Conservation (phyloP, 202 grass and related monocot species). For the Zizania palustris region DNA sequence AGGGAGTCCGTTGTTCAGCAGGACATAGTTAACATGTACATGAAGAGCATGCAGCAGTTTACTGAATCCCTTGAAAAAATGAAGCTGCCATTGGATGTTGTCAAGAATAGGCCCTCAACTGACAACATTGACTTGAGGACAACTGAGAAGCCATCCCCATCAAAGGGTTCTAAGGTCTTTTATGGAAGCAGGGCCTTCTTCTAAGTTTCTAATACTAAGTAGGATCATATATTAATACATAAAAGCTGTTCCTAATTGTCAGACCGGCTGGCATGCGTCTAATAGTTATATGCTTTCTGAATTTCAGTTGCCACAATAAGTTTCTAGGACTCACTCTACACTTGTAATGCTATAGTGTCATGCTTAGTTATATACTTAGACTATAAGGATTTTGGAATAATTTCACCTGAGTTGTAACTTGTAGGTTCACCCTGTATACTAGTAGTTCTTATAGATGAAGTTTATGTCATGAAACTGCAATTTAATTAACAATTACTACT, state of each 20-base stretch:
- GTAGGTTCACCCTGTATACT: conserved; percentile 19
- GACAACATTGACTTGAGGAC: conserved; percentile 45
- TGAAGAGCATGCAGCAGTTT: conserved; percentile 98
- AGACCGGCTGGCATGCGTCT: conserved; percentile 6
- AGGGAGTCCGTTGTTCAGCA: conserved; percentile 63
- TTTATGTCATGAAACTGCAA: background rate
- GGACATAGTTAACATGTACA: no score
- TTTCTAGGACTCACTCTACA: conserved; percentile 23
- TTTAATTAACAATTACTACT: background rate
- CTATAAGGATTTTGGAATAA: conserved; percentile 27
- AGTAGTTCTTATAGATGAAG: background rate
- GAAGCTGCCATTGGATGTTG: conserved; percentile 79
- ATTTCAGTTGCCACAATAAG: conserved; percentile 21
- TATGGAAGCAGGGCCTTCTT: conserved; percentile 91
- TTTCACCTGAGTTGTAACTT: conserved; percentile 23
- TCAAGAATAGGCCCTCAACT: conserved; percentile 48
- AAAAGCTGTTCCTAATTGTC: conserved; percentile 9
- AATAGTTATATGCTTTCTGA: conserved; percentile 25
- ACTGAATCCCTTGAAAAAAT: conserved; percentile 88
- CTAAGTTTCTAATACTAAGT: conserved; percentile 39
- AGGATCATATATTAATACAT: conserved; percentile 12
- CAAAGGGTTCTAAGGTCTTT: conserved; percentile 68
- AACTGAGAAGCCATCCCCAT: conserved; percentile 47
- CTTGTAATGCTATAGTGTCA: conserved; percentile 33
- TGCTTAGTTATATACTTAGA: conserved; percentile 17